Evolutionary conservation across 805 yeast genomes (phyloP).

Genomic region (Ogataea trehaloabstinens): DNA sequence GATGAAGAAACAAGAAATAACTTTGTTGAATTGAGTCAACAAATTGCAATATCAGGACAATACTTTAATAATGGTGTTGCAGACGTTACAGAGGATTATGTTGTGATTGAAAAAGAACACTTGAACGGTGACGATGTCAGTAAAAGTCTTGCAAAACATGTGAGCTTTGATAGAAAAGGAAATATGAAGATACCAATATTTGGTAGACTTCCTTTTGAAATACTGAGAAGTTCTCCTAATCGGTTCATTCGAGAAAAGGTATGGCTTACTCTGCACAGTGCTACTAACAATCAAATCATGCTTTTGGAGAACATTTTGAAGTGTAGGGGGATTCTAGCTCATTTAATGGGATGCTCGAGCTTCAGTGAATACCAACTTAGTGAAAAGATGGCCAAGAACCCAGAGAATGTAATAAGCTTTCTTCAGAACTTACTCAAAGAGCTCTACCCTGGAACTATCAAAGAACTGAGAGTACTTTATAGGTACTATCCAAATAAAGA

Average conservation of each 20-base stretch:
- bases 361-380: constrained; percentile 79
- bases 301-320: constrained; percentile 58
- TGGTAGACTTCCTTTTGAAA: constrained; percentile 63
- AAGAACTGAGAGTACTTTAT: constrained; percentile 55
- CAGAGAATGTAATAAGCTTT: constrained; percentile 72
- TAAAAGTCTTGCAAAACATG: constrained; percentile 19
- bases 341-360: constrained; percentile 64
- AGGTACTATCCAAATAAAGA: constrained; percentile 16
- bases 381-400: constrained; percentile 86
- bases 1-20: constrained; percentile 57
- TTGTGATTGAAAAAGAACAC: constrained; percentile 28
- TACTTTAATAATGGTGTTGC: constrained; percentile 57
- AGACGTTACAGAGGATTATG: constrained; percentile 24
- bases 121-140: constrained; percentile 30
- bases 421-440: constrained; percentile 55
- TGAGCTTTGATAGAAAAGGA: constrained; percentile 35
- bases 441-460: constrained; percentile 51
- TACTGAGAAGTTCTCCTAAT: constrained; percentile 57
- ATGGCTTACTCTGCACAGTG: constrained; percentile 74
- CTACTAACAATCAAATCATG: constrained; percentile 59
- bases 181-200: constrained; percentile 51
- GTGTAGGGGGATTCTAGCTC: constrained; percentile 68
- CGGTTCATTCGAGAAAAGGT: constrained; percentile 59
- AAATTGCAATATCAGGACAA: constrained; percentile 79
- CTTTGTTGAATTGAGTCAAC: constrained; percentile 76